A percentile compares a stretch with the other conserved stretches of the same genome.
phyloP scores from a whole-genome alignment of 164 flowering plant species.

The Tetracentron sinense region DNA sequence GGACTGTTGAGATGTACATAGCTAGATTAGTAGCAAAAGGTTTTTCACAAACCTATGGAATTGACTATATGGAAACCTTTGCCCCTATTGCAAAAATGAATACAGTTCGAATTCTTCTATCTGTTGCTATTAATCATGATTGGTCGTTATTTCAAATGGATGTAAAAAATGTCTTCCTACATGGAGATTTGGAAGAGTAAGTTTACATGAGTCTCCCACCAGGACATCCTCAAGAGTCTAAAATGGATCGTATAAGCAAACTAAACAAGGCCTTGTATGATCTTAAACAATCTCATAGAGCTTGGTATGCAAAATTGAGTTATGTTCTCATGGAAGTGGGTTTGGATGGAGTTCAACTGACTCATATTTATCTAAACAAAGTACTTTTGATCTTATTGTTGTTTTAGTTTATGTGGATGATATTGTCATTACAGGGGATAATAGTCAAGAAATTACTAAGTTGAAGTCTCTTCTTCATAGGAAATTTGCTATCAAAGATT shows the following conservation, averaged over 20 bases:
- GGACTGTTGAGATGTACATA: background rate
- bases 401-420: background rate
- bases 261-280: slow-evolving; percentile 5
- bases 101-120: background rate
- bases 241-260: background rate
- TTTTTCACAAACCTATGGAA: background rate
- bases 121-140: background rate
- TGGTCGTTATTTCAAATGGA: background rate
- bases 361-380: background rate
- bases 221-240: background rate
- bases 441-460: background rate
- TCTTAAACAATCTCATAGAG: background rate
- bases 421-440: background rate
- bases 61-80: slow-evolving; percentile 3
- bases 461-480: background rate
- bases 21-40: slow-evolving; percentile 4
- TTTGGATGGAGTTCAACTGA: background rate
- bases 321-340: background rate
- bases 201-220: background rate
- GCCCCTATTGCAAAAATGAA: slow-evolving; percentile 3
- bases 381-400: background rate
- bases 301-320: background rate
- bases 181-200: slow-evolving; percentile 3
- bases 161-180: slow-evolving; percentile 5
- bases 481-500: background rate